These are phyloP conservation scores for Massariosphaeria phaeospora DNA, from an alignment of 495 filamentous ascomycete species.

Conservation along the genomic window DNA sequence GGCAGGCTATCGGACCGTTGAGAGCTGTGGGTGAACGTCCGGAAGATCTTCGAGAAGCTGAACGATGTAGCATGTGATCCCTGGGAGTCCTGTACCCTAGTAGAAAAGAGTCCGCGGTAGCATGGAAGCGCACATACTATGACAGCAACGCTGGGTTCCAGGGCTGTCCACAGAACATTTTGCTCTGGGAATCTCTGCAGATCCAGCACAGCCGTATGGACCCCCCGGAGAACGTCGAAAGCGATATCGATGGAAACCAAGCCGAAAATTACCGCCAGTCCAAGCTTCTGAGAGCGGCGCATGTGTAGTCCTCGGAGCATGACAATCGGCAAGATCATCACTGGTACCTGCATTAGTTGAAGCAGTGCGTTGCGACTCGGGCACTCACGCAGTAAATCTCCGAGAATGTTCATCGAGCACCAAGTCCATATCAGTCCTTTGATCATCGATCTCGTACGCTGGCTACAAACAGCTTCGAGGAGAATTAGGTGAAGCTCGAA, in stretches of 20 bases:
- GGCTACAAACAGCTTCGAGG: neutral
- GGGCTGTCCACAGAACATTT: neutral
- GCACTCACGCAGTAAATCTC: neutral
- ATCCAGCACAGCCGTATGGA: neutral
- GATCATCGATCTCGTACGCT: neutral
- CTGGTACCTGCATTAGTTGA: neutral
- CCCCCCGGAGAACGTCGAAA: constrained; percentile 1
- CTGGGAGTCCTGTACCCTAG: neutral
- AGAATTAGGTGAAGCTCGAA: neutral
- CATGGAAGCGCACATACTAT: constrained; percentile 13
- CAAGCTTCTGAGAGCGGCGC: neutral
- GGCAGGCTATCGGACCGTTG: too few species aligned
- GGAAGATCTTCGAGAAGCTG: neutral
- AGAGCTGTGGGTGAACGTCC: neutral
- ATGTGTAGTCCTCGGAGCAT: constrained; percentile 1
- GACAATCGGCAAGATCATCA: neutral
- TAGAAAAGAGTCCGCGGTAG: constrained; percentile 2
- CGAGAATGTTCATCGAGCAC: constrained; percentile 2
- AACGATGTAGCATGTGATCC: neutral
- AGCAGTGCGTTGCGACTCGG: too few species aligned
- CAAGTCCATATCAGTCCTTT: neutral
- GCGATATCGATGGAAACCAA: neutral
- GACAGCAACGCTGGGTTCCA: constrained; percentile 8
- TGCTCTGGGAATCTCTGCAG: neutral
- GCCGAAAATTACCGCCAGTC: constrained; percentile 1